Conservation (phyloP, 257 asterid species). For the Primulina tabacum region DNA sequence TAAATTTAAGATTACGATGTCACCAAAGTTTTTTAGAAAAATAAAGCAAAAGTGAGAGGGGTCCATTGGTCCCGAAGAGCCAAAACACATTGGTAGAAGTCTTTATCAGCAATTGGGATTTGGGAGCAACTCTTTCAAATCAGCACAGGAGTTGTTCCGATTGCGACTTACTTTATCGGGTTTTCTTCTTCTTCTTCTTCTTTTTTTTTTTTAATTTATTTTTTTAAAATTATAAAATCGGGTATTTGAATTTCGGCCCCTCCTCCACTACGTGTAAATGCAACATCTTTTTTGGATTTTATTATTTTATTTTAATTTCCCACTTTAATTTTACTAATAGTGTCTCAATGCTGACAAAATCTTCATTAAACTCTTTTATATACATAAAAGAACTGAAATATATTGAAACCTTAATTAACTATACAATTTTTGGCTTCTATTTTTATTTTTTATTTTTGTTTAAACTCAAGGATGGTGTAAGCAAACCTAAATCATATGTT, state of each 20-base stretch:
- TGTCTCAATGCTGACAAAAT: not conserved
- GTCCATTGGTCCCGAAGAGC: constrained; percentile 27
- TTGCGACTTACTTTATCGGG: not conserved
- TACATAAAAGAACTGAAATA: too few species aligned
- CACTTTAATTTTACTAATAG: not conserved
- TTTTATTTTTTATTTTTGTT: too few species aligned
- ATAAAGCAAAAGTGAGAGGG: constrained; percentile 6
- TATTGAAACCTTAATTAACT: too few species aligned
- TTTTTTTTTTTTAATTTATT: too few species aligned
- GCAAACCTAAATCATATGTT: too few species aligned
- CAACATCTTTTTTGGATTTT: not conserved
- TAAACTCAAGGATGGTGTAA: too few species aligned
- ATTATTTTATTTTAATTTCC: not conserved
- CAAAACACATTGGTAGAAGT: constrained; percentile 50
- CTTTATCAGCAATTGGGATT: constrained; percentile 36
- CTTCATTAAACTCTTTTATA: too few species aligned
- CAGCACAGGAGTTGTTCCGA: constrained; percentile 25
- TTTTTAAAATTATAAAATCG: too few species aligned
- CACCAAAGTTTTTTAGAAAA: not conserved
- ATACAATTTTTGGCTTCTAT: too few species aligned
- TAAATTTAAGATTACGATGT: not conserved
- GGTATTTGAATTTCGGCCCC: too few species aligned
- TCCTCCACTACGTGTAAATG: not conserved
- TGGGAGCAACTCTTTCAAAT: constrained; percentile 45
- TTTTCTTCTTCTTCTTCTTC: too few species aligned